Evolutionary conservation across 2,329 filamentous ascomycete species (phyloP).

Genomic region (Lachnellula suecica): DNA sequence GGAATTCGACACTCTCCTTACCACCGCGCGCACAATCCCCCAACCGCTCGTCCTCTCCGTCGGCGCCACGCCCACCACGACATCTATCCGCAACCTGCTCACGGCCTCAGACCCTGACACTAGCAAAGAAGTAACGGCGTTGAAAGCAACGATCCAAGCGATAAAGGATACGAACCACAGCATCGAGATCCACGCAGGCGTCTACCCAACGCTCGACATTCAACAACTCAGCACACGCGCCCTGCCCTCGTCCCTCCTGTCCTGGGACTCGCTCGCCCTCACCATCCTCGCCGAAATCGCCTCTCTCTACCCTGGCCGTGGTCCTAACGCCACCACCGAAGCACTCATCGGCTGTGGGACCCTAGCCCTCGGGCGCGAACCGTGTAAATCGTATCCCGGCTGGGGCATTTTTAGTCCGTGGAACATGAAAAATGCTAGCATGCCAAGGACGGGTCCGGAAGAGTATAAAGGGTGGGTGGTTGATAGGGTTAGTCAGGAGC

Average conservation of each 20-base stretch:
- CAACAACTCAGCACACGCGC: constrained; percentile 77
- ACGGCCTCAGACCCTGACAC: constrained; percentile 21
- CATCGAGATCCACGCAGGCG: constrained; percentile 73
- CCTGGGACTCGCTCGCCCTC: constrained; percentile 57
- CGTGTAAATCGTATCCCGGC: constrained; percentile 67
- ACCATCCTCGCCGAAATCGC: constrained; percentile 71
- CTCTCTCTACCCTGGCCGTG: constrained; percentile 63
- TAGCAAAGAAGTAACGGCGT: constrained; percentile 35
- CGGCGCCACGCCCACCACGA: constrained; percentile 74
- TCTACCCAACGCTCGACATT: constrained; percentile 74
- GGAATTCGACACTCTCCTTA: constrained; percentile 58
- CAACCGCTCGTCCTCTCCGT: constrained; percentile 58
- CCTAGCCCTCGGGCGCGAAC: constrained; percentile 70
- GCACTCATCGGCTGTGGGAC: constrained; percentile 68
- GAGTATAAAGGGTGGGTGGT: constrained; percentile 62
- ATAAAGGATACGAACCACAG: constrained; percentile 40
- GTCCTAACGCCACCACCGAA: constrained; percentile 50
- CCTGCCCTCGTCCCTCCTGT: constrained; percentile 36
- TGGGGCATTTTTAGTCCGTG: constrained; percentile 70
- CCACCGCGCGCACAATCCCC: constrained; percentile 41
- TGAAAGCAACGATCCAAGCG: constrained; percentile 40
- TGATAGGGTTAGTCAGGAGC: constrained; percentile 73
- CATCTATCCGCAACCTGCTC: constrained; percentile 60
- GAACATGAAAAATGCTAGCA: constrained; percentile 35
- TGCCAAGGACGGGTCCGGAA: constrained; percentile 39